These are phyloP conservation scores for Amoebophrya sp. DNA, from an alignment of 169 alveolate species.

Conservation along the genomic window DNA sequence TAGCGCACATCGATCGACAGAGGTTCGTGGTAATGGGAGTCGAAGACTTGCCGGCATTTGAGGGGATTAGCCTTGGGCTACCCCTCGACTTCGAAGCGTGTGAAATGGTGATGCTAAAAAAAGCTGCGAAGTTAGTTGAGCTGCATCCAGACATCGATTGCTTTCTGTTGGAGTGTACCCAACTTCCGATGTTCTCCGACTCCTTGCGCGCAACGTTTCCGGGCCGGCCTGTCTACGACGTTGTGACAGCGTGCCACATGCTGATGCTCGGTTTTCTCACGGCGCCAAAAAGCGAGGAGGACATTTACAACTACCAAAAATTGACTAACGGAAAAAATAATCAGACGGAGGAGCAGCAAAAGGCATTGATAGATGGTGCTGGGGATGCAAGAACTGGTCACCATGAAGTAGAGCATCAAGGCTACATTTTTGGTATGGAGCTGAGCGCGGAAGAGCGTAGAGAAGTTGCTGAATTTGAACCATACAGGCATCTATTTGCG, in stretches of 20 bases:
- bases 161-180: conserved; percentile 13
- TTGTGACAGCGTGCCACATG: neutral
- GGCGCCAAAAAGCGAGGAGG: neutral
- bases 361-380: neutral
- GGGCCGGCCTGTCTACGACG: neutral
- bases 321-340: neutral
- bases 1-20: neutral
- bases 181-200: neutral
- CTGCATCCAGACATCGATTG: conserved; percentile 2
- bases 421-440: neutral
- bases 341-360: neutral
- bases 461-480: neutral
- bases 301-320: neutral
- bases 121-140: neutral
- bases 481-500: neutral
- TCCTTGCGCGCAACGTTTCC: neutral
- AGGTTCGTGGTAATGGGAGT: conserved; percentile 6
- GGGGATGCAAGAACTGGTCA: too few relatives aligned
- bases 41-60: neutral
- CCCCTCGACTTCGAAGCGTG: neutral
- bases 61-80: neutral
- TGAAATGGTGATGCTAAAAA: neutral
- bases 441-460: neutral
- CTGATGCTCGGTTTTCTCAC: neutral
- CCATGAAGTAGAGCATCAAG: neutral